A percentile compares a stretch with the other conserved stretches of the same genome.
These are phyloP conservation scores for Pseudohalonectria lignicola DNA, from an alignment of 2,329 filamentous ascomycete genomes.

Conservation along the genomic window DNA sequence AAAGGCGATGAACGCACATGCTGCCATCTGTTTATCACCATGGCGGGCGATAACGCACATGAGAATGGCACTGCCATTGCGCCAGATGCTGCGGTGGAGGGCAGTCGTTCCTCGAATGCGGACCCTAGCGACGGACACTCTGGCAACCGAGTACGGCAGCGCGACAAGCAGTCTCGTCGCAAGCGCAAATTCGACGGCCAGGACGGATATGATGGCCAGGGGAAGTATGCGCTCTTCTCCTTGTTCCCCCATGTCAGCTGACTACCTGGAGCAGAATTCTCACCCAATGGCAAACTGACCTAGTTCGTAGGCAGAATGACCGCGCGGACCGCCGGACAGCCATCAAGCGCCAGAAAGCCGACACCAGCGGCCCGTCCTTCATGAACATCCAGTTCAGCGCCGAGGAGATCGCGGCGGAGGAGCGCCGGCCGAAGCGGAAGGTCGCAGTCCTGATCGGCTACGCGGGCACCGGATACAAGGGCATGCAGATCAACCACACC, in stretches of 20 bases:
- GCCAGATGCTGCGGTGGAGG: background rate
- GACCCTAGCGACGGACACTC: background rate
- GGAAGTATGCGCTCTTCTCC: too few relatives aligned
- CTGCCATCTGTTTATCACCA: background rate
- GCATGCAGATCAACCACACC: conserved; percentile 78
- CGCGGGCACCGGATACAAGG: conserved; percentile 91
- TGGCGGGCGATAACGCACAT: background rate
- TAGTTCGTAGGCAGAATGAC: too few relatives aligned
- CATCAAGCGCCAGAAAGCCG: too few relatives aligned
- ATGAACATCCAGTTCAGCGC: conserved; percentile 47
- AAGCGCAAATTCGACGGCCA: too few relatives aligned
- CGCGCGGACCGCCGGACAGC: too few relatives aligned
- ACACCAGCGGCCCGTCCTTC: conserved; percentile 45
- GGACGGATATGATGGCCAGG: too few relatives aligned
- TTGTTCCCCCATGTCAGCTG: too few relatives aligned
- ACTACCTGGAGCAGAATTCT: too few relatives aligned
- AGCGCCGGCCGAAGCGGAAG: conserved; percentile 80
- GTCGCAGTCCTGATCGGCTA: conserved; percentile 94
- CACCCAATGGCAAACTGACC: too few relatives aligned
- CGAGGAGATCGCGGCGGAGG: conserved; percentile 81
- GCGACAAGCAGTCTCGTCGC: too few relatives aligned
- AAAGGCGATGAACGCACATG: background rate
- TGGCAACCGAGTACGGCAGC: too few relatives aligned
- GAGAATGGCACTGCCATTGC: conserved; percentile 1
- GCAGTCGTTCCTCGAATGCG: background rate